Conservation (phyloP, 257 asterid genomes). For the Solanum etuberosum region DNA sequence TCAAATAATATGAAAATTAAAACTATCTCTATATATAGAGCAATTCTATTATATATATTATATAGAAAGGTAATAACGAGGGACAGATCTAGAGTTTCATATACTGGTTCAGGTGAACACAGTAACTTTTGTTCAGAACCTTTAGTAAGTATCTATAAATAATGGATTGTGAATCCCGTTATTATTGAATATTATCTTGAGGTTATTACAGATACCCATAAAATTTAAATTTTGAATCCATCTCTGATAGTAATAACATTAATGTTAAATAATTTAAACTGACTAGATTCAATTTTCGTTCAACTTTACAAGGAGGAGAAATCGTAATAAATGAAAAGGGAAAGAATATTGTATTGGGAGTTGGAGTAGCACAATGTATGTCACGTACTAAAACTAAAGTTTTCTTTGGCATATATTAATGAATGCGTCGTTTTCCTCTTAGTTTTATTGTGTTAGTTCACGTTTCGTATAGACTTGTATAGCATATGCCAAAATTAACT, state of each 20-base stretch:
- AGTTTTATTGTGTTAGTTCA: background rate
- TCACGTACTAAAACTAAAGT: background rate
- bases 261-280: background rate
- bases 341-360: background rate
- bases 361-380: background rate
- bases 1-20: background rate
- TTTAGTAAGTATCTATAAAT: background rate
- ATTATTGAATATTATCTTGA: background rate
- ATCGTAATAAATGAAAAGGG: background rate
- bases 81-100: background rate
- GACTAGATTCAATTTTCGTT: background rate
- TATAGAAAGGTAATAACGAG: background rate
- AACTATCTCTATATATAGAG: background rate
- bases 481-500: background rate
- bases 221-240: background rate
- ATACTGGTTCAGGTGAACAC: background rate
- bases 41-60: background rate
- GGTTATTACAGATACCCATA: background rate
- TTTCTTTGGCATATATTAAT: background rate
- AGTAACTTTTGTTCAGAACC: background rate
- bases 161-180: background rate
- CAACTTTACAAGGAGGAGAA: background rate
- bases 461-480: background rate
- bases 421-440: background rate
- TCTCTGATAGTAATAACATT: background rate